Base-by-base conservation (phyloP, 1,284 basidiomycete species). In the Ceratobasidium sp. region DNA sequence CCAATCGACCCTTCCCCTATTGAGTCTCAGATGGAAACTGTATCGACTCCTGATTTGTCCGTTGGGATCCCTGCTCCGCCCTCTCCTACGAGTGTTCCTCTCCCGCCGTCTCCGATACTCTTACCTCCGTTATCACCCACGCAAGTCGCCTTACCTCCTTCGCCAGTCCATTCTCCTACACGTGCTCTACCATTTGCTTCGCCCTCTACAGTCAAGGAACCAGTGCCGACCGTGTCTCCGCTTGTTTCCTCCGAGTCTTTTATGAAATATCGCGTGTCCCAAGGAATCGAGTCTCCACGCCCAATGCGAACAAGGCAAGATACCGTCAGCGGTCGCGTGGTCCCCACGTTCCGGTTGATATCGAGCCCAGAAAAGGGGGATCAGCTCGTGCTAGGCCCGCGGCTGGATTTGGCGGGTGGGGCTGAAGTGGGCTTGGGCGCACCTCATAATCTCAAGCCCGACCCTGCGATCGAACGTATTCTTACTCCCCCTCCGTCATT, bases 401-500 rank as follows among this genome's bases (percentile, higher is more conserved):
- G 5, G 42, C n/a, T 75, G 60, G 61, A 55, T 2, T n/a, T 33
- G 0, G 46, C 56, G 2, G 72, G 15, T 4, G 46, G 55, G 28
- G 15, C 40, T 20, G 70, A 39, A 49, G 44, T 18, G 26, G 70
- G 70, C 70, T 39, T 49, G 55, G 26, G 63, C 39, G 58, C 39
- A 10, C 58, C 55, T 13, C 56, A 73, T 20, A 72, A 20, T 39
- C 70, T 72, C n/a, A 55, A 56, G 15, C 39, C n/a, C 51, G 72
- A 75, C 26, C 72, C 72, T 9, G 18, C 44, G 20, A 53, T 75
- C 13, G 72, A 75, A n/a, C 60, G 72, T 26, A 75, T 75, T 46
- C 33, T 75, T 23, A 75, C 72, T 18, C 72, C 72, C n/a, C 72
- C 72, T 7, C 72, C 72, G 10, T 53, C 72, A 12, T 75, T 75